Base-by-base conservation (phyloP, 2,329 filamentous ascomycete species). In the Colletotrichum godetiae region DNA sequence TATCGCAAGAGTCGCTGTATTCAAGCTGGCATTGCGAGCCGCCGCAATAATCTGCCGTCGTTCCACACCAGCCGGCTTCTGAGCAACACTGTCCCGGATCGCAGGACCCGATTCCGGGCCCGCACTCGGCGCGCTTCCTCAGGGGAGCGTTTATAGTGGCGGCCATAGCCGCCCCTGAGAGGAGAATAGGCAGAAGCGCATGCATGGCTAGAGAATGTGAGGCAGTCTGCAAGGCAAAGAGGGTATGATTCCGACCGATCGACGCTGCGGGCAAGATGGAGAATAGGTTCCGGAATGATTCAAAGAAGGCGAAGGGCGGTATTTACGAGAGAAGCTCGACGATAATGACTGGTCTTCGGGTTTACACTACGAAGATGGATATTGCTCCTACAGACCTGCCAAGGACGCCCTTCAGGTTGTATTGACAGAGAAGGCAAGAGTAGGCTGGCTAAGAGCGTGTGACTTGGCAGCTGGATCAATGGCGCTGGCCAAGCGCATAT, bases 1-100 rank as follows among this genome's bases (percentile, higher is more conserved):
- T 82, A 73, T 85, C 82, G 80, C 83, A 85, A 52, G 80, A 77
- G 67, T 84, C 81, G 71, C 82, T 82, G 75, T 81, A 85, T 12
- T 81, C 79, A 49, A 85, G 76, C 72, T 84, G 83, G 71, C 83
- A 85, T 55, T 78, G 77, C 4, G 82, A 83, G 35, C 83, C 83
- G 57, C 75, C 78, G 70, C 83, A 85, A 70, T 79, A 83, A 15
- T 80, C 79, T 35, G 65, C 71, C 19, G 76, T 76, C 3, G 78
- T 83, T 65, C 83, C 83, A 78, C 83, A 85, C 75, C 79, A 81
- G 46, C 82, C 82, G 63, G 76, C 76, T 67, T 79, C 81, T 19
- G 83, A 84, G 67, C 83, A 85, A 62, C 83, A 85, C 46, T 74
- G 67, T 19, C 80, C 80, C 11, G 72, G 29, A 35, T 76, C 72